Base-by-base conservation (phyloP, 805 yeast genomes). In the Ogataea pini region DNA sequence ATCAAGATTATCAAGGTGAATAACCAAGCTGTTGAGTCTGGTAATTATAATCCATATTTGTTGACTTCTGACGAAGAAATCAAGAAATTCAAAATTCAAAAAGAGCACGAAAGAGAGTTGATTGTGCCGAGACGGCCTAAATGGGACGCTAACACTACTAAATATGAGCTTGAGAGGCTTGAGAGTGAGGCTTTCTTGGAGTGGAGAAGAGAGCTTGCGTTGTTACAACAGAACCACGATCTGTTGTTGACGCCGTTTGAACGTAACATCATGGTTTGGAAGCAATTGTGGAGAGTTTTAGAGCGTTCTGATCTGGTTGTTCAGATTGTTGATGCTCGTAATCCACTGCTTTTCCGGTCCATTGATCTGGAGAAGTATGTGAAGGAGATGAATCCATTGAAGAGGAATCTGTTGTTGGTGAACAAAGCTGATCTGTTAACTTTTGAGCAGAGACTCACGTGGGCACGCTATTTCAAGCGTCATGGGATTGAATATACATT, bases 261-360 rank as follows among this genome's bases (percentile, higher is more conserved):
- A 72, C 82, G 99, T 72, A 94, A 94, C 66, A 75, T 94, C 55
- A 97, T 92, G 75, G 97, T 94, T 49, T 94, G 99, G 99, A 83
- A 94, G 64, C 99, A 94, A 70, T 73, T 94, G 56, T 94, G 99
- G 99, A 80, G 99, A 71, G 99, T 94, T 37, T 87, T 90, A 19
- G 99, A 94, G 68, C 81, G 98, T 63, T 88, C 94, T 19, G 97
- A 92, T 67, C 75, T 94, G 59, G 82, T 94, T 33, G 97, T 94
- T 5, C 99, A 94, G 67, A 94, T 94, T 72, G 98, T 94, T 24
- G 99, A 94, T 72, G 98, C 97, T 10, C 79, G 99, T 70, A 90
- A 89, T 64, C 99, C 99, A 4, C 70, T 91, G 49, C 74, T 89
- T 51, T 94, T 89, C 72, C 79, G 98, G 64, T 90, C 97, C 1